Evolutionary conservation across 768 basidiomycete species (phyloP), one percentile per base, ranked within the genome.

Genomic region (Pleurotus djamor): DNA sequence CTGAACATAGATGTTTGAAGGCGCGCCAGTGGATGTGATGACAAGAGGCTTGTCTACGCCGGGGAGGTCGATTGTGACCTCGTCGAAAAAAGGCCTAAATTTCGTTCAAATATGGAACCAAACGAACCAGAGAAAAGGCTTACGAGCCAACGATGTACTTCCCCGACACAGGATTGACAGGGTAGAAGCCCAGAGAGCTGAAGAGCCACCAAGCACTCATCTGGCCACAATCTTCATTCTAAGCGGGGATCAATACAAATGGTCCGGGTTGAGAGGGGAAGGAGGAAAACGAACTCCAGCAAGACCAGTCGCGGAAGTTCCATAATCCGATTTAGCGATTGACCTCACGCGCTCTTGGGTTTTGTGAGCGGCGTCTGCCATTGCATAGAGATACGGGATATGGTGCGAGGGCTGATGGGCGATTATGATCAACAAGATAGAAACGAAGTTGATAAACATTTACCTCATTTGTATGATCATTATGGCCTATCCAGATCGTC

Each of bases 161-260:
- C 2, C 83, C 85, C 0, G 87, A 89, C 0, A 88, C 88, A 0
- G 92, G 92, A 67, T 93, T 88, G 43, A 93, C 90, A 38, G 90
- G 91, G 64, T 94, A 94, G 70, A 94, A 90, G 1, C 92, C 91
- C 71, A 94, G 78, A 0, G 90, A 84, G 52, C 84, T 87, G 73
- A 92, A 93, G 12, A 93, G 79, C 64, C 87, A 93, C 92, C 92
- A 94, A 0, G 91, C 89, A 65, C 88, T 91, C 92, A 94, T 94
- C 68, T 94, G 92, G 1, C 92, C 91, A 63, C 91, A 93, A 67
- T 94, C 92, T 68, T 94, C 92, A 64, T 94, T 94, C 88, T 92
- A 28, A 28, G 21, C 21, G 60, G n/a, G 4, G n/a, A 32, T 17
- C 32, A 35, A 52, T 36, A 28, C 21, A 28, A 28, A 28, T 28